A percentile compares a stretch with the other conserved stretches of the same genome.
phyloP scores from a whole-genome alignment of 805 yeast genomes.

The Metschnikowia anglica region DNA sequence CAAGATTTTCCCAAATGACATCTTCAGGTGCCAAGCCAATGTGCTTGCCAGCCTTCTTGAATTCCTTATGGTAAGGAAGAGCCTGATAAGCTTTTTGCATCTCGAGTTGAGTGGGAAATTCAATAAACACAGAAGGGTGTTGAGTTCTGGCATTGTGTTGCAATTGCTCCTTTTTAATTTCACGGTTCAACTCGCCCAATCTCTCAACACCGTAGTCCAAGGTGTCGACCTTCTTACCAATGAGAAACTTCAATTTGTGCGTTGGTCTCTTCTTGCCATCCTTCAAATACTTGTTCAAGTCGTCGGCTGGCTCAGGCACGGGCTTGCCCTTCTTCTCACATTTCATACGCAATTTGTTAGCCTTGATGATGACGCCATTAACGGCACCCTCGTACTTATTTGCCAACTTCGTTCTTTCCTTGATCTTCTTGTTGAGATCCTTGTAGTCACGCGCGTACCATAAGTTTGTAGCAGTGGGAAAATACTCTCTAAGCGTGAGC shows the following conservation, averaged over 20 bases:
- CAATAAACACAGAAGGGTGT: conserved; percentile 71
- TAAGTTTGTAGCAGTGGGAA: conserved; percentile 60
- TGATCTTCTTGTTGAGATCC: conserved; percentile 52
- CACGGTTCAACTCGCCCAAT: conserved; percentile 65
- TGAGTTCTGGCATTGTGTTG: conserved; percentile 51
- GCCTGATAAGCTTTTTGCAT: conserved; percentile 88
- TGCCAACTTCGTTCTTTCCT: conserved; percentile 64
- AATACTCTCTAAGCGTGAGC: conserved; percentile 51
- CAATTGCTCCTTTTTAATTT: conserved; percentile 59
- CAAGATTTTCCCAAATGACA: conserved; percentile 77
- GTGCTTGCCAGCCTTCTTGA: conserved; percentile 46
- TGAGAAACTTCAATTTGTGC: conserved; percentile 65
- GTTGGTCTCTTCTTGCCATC: conserved; percentile 73
- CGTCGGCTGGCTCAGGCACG: conserved; percentile 56
- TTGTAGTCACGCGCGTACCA: conserved; percentile 65
- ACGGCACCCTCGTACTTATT: conserved; percentile 64
- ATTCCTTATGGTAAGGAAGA: conserved; percentile 54
- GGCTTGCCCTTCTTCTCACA: conserved; percentile 57
- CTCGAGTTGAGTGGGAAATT: conserved; percentile 81
- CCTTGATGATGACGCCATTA: conserved; percentile 57
- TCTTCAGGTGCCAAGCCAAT: conserved; percentile 79
- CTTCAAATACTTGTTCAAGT: conserved; percentile 63
- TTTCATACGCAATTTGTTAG: conserved; percentile 56
- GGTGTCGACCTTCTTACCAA: conserved; percentile 85
- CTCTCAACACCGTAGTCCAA: conserved; percentile 68